phyloP scores from a whole-genome alignment of 106 monocot species.

The Dioscorea zingiberensis region DNA sequence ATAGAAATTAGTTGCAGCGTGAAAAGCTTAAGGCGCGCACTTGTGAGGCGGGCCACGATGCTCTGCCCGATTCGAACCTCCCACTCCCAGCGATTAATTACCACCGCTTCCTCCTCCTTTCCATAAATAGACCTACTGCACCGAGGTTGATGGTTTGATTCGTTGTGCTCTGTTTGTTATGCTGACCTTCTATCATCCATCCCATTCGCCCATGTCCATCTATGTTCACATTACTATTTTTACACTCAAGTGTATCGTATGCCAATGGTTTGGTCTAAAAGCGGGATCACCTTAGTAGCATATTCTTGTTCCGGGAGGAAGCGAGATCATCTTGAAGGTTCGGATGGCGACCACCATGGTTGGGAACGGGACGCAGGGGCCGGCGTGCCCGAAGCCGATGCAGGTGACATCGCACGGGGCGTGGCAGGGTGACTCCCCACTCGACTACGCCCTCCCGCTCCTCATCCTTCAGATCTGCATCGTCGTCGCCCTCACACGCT shows the following conservation, averaged over 20 bases:
- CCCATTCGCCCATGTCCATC: neutral
- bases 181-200: neutral
- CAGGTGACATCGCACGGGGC: neutral
- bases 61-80: too few species aligned
- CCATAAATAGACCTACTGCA: too few species aligned
- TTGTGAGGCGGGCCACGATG: too few species aligned
- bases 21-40: too few species aligned
- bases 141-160: too few species aligned
- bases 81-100: too few species aligned
- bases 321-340: neutral
- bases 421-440: slow-evolving; percentile 3
- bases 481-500: neutral
- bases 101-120: too few species aligned
- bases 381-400: neutral
- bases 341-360: neutral
- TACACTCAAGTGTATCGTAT: neutral
- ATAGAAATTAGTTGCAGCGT: too few species aligned
- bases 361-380: neutral
- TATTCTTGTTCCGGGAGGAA: neutral
- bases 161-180: too few species aligned
- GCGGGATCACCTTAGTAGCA: too few species aligned
- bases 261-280: neutral
- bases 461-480: slow-evolving; percentile 2
- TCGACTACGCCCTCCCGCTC: slow-evolving; percentile 1
- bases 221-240: neutral